A percentile compares a stretch with the other conserved stretches of the same genome.
Evolutionary conservation across 306 rosid genomes (phyloP).

Genomic region (Abrus precatorius): DNA sequence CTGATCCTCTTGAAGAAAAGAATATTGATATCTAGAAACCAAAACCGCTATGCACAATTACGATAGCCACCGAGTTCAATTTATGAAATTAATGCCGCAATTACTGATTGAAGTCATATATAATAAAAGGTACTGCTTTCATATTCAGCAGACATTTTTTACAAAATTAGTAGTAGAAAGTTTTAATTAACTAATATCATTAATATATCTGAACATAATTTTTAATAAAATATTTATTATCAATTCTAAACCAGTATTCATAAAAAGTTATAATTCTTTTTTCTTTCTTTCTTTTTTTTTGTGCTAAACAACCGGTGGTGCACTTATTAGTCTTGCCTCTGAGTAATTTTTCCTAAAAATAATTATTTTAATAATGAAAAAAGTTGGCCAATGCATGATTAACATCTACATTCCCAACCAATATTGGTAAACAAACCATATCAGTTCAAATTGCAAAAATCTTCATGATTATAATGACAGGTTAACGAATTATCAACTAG

Average conservation of each 20-base stretch:
- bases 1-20: neutral
- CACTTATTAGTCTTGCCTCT: neutral
- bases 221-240: no score
- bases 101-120: constrained; percentile 20
- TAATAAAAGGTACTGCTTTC: constrained; percentile 19
- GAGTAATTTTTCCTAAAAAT: neutral
- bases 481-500: neutral
- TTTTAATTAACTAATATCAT: no score
- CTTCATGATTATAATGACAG: neutral
- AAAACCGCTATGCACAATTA: neutral
- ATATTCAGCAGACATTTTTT: neutral
- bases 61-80: neutral
- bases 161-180: no score
- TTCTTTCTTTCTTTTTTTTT: neutral
- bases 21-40: neutral
- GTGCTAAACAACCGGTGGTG: constrained; percentile 12
- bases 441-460: neutral
- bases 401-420: neutral
- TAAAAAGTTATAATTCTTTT: neutral
- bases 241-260: no score
- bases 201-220: no score
- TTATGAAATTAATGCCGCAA: neutral
- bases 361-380: constrained; percentile 37
- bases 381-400: constrained; percentile 28
- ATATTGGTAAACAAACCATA: neutral